Percentiles rank a stretch among this genome's conserved stretches.
Conservation (phyloP, 139 green algal species). For the Picochlorum costavermella region DNA sequence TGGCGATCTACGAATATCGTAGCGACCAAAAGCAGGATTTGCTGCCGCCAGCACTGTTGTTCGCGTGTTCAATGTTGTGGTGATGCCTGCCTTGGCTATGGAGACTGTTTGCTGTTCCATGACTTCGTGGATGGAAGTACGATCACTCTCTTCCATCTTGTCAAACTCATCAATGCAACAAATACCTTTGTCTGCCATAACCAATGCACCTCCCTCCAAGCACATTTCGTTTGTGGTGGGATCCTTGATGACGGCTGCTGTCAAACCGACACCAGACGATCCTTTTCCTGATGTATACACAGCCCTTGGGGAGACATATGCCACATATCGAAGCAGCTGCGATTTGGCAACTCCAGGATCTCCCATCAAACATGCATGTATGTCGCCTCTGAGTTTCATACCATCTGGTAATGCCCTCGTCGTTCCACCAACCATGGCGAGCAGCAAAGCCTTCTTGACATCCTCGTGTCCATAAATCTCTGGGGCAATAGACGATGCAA, state of each 20-base stretch:
- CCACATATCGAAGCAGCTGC: conserved; percentile 86
- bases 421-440: conserved; percentile 88
- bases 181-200: conserved; percentile 93
- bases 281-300: conserved; percentile 98
- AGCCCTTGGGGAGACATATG: conserved; percentile 70
- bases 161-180: conserved; percentile 99
- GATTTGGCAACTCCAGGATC: conserved; percentile 98
- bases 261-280: conserved; percentile 89
- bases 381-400: conserved; percentile 93
- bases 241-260: conserved; percentile 84
- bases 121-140: conserved; percentile 97
- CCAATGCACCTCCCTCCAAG: conserved; percentile 93
- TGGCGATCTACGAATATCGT: conserved; percentile 79
- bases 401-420: conserved; percentile 73
- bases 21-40: conserved; percentile 94
- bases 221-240: conserved; percentile 86
- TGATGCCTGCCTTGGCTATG: conserved; percentile 99
- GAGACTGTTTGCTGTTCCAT: conserved; percentile 98
- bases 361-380: conserved; percentile 98
- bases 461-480: conserved; percentile 92
- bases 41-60: conserved; percentile 93
- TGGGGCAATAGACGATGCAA: conserved; percentile 75
- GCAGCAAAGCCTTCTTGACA: conserved; percentile 93
- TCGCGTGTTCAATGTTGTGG: conserved; percentile 96
- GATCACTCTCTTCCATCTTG: conserved; percentile 98